Base-by-base conservation (phyloP, 805 yeast species). In the Ogataea thermomethanolica region DNA sequence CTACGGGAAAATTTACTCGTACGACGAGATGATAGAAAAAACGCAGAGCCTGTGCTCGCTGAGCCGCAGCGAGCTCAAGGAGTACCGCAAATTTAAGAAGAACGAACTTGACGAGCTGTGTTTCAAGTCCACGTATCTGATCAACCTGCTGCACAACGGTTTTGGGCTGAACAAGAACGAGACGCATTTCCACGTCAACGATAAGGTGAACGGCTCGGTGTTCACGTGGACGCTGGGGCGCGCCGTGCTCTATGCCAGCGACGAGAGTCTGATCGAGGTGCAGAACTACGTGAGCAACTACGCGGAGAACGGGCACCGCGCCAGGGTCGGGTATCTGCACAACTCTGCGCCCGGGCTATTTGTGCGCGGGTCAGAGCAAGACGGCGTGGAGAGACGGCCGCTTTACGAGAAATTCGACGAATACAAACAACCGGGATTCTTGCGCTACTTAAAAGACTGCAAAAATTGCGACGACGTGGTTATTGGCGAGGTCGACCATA, bases 151-250 rank as follows among this genome's bases (percentile, higher is more conserved):
- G 23, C 84, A 79, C 51, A 64, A 75, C 23, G 84, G 84, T 0
- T 59, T 79, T 12, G 83, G 83, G 1, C 75, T 79, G 51, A 78
- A 81, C 10, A 56, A 78, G 35, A 77, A 74, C 0, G 26, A 28
- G 7, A 33, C 53, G 12, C 41, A 45, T 1, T 64, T 78, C 31
- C 66, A 65, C 32, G 64, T 78, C 12, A 71, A 72, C 22, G 81
- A 81, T 40, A 73, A 80, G 21, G 74, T 91, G 26, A 74, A 85
- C 43, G 96, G 93, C 1, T 73, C 76, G 2, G 97, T 89, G 48
- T 70, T 91, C 27, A 80, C 96, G 0, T 93, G 99, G 99, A 93
- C 98, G 0, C 59, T 93, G 22, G 99, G 99, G 66, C 71, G 56
- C 55, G 88, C 88, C 1, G 56, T 81, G 8, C 57, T 82, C 15